Evolutionary conservation across 441 rosid species (phyloP), one percentile per base, ranked within the genome.

Genomic region (Bruguiera hainesii): DNA sequence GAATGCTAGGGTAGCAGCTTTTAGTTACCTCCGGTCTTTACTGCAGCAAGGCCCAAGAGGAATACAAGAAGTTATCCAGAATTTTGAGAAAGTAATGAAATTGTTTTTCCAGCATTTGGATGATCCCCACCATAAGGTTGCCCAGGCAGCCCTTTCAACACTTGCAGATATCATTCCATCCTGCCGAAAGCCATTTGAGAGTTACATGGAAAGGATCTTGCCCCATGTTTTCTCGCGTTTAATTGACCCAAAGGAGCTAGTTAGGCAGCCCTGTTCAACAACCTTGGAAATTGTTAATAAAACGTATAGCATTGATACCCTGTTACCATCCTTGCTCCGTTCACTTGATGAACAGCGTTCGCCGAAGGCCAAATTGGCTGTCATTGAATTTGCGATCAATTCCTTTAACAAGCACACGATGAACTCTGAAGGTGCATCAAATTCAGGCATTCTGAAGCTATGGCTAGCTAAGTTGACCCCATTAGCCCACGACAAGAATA

Each of bases 101-200:
- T 77, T 96, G 58, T 93, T 96, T 74, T 92, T 96, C 80, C 97
- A 90, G 84, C 98, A 96, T 74, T 79, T 93, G 81, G 98, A 96
- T 84, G 99, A 96, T 77, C 99, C 99, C 51, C 99, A 96, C 75
- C 99, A 96, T 83, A 96, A 93, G 85, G 98, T 96, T 63, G 99
- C 99, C 26, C 99, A 90, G 78, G 99, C 99, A 77, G 97, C 99
- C 71, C 87, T 96, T 59, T 89, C 96, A 39, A 84, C 98, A 48
- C 96, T 96, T 23, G 92, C 97, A 33, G 98, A 96, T 78, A 84
- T 96, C 65, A 90, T 96, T 79, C 89, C 90, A 71, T 75, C 97
- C 70, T 96, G 99, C 78, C 88, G 91, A 70, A 96, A 85, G 83
- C 94, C 96, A 18, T 96, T 93, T 71, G 98, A 96, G 82, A 88